phyloP scores from a whole-genome alignment of 2,329 filamentous ascomycete species.

The Colletotrichum caudatum region DNA sequence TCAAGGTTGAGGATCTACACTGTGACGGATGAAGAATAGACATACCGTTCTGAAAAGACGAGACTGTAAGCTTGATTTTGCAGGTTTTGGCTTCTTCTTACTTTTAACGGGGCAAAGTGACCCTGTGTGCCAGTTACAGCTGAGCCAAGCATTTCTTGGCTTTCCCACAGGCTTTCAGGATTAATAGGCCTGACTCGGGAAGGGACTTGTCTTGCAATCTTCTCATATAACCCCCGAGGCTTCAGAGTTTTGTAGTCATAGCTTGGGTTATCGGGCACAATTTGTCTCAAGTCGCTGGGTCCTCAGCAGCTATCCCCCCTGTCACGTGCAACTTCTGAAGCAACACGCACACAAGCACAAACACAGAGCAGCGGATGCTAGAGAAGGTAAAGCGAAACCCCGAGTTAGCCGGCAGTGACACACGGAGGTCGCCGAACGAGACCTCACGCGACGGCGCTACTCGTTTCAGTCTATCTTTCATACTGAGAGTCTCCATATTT shows the following conservation, averaged over 20 bases:
- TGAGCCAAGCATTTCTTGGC: background rate
- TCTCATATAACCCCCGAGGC: background rate
- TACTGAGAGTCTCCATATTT: slow-evolving; percentile 19
- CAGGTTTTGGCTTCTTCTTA: background rate
- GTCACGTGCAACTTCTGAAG: slow-evolving; percentile 3
- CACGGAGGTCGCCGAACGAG: background rate
- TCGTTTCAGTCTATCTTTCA: slow-evolving; percentile 23
- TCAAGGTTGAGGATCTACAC: background rate
- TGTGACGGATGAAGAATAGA: too few relatives aligned
- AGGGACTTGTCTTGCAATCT: background rate
- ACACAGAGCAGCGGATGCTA: background rate
- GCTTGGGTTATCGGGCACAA: too few relatives aligned
- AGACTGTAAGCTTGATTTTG: background rate
- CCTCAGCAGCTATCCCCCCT: slow-evolving; percentile 23
- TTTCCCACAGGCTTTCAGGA: background rate
- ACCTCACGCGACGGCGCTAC: background rate
- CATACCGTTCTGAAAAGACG: background rate
- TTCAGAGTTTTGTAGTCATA: slow-evolving; percentile 6
- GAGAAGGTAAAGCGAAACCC: background rate
- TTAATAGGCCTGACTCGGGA: slow-evolving; percentile 20
- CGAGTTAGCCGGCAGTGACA: slow-evolving; percentile 23
- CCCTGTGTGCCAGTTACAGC: slow-evolving; percentile 10
- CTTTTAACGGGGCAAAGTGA: background rate
- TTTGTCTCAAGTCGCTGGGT: slow-evolving; percentile 34
- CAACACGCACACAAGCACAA: background rate